Evolutionary conservation across 345 rosid species (phyloP).

Genomic region (Linum tenue): DNA sequence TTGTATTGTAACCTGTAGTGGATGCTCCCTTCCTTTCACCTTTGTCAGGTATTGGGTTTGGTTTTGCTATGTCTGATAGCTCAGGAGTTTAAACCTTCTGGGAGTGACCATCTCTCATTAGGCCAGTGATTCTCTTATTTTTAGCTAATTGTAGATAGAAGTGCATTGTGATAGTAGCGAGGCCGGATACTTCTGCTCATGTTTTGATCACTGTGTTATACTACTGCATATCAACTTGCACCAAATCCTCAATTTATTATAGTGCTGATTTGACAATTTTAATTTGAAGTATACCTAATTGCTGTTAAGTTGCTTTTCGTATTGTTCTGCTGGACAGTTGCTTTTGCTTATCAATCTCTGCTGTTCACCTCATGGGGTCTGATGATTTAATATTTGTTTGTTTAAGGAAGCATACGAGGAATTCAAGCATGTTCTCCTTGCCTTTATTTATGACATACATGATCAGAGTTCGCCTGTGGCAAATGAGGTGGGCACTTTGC

Average conservation of each 20-base stretch:
- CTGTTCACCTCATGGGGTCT: conserved; percentile 9
- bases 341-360: neutral
- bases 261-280: neutral
- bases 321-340: too few relatives aligned
- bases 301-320: neutral
- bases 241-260: neutral
- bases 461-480: conserved; percentile 81
- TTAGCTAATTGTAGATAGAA: neutral
- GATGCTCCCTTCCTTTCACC: neutral
- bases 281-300: too few relatives aligned
- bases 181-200: neutral
- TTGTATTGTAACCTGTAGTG: neutral
- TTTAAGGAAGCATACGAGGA: conserved; percentile 97
- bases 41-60: neutral
- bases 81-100: neutral
- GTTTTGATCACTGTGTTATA: neutral
- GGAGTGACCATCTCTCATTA: neutral
- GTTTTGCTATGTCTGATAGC: neutral
- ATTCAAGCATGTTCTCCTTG: conserved; percentile 92
- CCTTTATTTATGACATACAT: conserved; percentile 70
- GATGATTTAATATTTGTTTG: conserved; percentile 23
- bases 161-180: neutral
- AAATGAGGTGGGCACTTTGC: conserved; percentile 48
- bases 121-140: neutral
- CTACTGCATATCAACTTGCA: too few relatives aligned